phyloP scores from a whole-genome alignment of 2,329 filamentous ascomycete species.

The Leptodontidium sp. region DNA sequence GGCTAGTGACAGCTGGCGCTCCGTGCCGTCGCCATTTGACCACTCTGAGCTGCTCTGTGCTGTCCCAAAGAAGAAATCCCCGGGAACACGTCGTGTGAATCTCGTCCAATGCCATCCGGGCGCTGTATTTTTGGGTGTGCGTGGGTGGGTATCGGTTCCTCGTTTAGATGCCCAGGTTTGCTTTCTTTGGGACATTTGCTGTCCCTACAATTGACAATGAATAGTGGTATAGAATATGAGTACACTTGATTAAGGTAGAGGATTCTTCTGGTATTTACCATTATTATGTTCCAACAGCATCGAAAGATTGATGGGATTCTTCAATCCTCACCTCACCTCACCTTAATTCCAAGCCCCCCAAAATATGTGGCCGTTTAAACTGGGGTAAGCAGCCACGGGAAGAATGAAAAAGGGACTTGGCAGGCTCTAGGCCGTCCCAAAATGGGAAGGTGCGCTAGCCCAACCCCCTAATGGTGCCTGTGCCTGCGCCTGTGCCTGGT shows the following conservation, averaged over 20 bases:
- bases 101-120: neutral
- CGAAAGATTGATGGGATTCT: too few relatives aligned
- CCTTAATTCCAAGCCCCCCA: too few relatives aligned
- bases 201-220: too few relatives aligned
- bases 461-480: constrained; percentile 7
- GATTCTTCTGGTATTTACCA: too few relatives aligned
- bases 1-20: neutral
- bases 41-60: neutral
- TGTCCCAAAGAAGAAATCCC: neutral
- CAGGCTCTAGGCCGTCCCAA: neutral
- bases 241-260: too few relatives aligned
- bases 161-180: too few relatives aligned
- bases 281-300: too few relatives aligned
- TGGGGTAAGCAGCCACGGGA: neutral
- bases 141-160: too few relatives aligned
- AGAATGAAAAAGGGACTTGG: neutral
- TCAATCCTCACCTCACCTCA: too few relatives aligned
- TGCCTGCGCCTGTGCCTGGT: neutral
- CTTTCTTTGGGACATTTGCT: too few relatives aligned
- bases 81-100: neutral
- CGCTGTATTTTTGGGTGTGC: neutral
- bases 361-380: neutral
- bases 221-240: too few relatives aligned
- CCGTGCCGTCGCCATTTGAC: neutral
- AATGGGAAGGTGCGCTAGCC: constrained; percentile 2